Evolutionary conservation across 2,329 filamentous ascomycete species (phyloP).

Genomic region (Bipolaris bicolor): DNA sequence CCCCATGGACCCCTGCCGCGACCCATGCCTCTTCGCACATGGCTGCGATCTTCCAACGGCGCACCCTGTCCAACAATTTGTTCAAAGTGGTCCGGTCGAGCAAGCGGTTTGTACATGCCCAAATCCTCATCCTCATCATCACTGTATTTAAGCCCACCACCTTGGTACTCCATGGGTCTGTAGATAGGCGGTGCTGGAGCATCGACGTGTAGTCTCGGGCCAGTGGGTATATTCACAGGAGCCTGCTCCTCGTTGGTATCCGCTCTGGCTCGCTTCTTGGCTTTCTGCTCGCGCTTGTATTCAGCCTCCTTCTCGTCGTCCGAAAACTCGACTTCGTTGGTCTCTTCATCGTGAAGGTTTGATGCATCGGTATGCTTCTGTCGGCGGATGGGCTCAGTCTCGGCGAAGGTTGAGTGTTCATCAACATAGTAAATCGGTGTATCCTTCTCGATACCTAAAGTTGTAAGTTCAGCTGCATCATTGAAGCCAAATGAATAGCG

Average conservation of each 20-base stretch:
- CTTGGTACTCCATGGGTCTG: constrained; percentile 38
- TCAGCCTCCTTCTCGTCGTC: constrained; percentile 94
- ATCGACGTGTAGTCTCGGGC: constrained; percentile 27
- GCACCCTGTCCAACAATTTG: constrained; percentile 52
- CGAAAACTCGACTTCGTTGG: constrained; percentile 92
- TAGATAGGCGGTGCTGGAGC: constrained; percentile 23
- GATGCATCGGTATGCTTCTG: constrained; percentile 92
- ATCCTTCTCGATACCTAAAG: constrained; percentile 70
- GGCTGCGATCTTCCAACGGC: constrained; percentile 46
- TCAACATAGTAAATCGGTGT: constrained; percentile 80
- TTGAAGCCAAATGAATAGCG: constrained; percentile 83
- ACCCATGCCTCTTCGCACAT: constrained; percentile 45
- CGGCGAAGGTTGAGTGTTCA: constrained; percentile 79
- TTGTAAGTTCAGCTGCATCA: constrained; percentile 69
- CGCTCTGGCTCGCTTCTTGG: constrained; percentile 59
- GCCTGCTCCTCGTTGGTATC: constrained; percentile 35
- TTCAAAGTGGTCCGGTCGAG: constrained; percentile 55
- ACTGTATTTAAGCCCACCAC: constrained; percentile 51
- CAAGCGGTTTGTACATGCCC: constrained; percentile 56
- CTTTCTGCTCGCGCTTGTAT: constrained; percentile 66
- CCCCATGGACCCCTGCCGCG: constrained; percentile 41
- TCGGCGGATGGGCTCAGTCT: constrained; percentile 79
- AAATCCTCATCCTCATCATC: constrained; percentile 53
- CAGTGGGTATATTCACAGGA: constrained; percentile 29
- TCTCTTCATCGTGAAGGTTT: constrained; percentile 93